Evolutionary conservation across 345 rosid genomes (phyloP).

Genomic region (Capsella bursapastoris): DNA sequence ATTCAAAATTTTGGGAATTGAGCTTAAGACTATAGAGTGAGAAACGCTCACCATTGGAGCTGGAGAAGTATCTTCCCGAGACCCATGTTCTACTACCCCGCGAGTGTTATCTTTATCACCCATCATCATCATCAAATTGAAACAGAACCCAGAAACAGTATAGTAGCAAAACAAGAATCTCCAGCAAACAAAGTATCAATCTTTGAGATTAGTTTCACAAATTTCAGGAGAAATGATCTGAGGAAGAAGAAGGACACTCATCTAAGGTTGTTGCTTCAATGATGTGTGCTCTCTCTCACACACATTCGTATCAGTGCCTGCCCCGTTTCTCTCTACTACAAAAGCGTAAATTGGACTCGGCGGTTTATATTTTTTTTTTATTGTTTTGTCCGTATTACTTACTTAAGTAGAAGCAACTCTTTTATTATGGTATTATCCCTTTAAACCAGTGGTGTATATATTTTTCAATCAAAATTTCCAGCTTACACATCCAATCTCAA

Average conservation of each 20-base stretch:
- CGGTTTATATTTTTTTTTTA: background rate
- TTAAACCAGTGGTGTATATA: background rate
- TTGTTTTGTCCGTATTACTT: background rate
- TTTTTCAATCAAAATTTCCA: background rate
- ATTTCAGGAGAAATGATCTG: background rate
- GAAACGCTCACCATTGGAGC: conserved; percentile 32
- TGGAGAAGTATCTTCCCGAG: conserved; percentile 36
- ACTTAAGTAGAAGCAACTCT: background rate
- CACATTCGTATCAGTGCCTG: conserved; percentile 14
- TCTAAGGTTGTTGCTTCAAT: background rate
- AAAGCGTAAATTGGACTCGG: conserved; percentile 7
- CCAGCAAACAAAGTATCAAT: background rate
- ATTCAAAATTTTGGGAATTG: background rate
- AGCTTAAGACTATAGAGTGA: background rate
- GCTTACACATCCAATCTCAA: too few relatives aligned
- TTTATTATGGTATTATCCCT: conserved; percentile 3
- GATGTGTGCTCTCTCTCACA: background rate
- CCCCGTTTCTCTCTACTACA: conserved; percentile 12
- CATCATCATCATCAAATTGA: conserved; percentile 16
- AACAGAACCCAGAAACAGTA: conserved; percentile 25
- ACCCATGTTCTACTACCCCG: conserved; percentile 2
- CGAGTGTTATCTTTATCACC: conserved; percentile 7
- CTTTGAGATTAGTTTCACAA: background rate
- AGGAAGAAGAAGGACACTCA: background rate
- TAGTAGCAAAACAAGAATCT: background rate